These are phyloP conservation scores for Caryopteris hybrid DNA, from an alignment of 305 asterid species.

Conservation along the genomic window DNA sequence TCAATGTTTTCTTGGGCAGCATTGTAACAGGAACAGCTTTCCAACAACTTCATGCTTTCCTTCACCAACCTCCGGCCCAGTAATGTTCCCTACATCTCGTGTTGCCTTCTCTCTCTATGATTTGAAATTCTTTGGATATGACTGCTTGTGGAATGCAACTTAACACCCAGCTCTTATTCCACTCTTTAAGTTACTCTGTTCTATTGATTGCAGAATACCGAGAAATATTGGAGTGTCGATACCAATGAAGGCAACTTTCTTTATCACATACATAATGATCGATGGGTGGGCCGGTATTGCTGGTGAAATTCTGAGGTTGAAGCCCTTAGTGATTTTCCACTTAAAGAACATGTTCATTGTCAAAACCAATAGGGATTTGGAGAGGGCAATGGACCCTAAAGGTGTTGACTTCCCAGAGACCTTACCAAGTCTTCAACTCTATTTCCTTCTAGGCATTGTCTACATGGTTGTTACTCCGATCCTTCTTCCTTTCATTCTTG, in stretches of 20 bases:
- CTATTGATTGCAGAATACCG: slow-evolving; percentile 67
- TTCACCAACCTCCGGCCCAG: slow-evolving; percentile 80
- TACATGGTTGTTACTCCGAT: slow-evolving; percentile 92
- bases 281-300: slow-evolving; percentile 99
- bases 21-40: slow-evolving; percentile 95
- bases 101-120: neutral
- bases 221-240: slow-evolving; percentile 91
- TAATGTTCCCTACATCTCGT: slow-evolving; percentile 30
- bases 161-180: too few relatives aligned
- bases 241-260: slow-evolving; percentile 97
- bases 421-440: slow-evolving; percentile 79
- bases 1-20: slow-evolving; percentile 93
- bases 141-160: too few relatives aligned
- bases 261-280: slow-evolving; percentile 83
- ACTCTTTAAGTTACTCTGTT: too few relatives aligned
- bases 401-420: slow-evolving; percentile 78
- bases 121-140: too few relatives aligned
- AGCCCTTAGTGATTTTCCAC: slow-evolving; percentile 74
- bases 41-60: slow-evolving; percentile 89
- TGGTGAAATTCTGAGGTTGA: slow-evolving; percentile 77
- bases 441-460: slow-evolving; percentile 83
- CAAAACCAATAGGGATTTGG: slow-evolving; percentile 83
- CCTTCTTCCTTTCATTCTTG: slow-evolving; percentile 84
- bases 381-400: slow-evolving; percentile 84
- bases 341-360: slow-evolving; percentile 80